Evolutionary conservation across 1,139 yeast species (phyloP), one percentile per base, ranked within the genome.

Genomic region (Blastobotrys ciferrii): DNA sequence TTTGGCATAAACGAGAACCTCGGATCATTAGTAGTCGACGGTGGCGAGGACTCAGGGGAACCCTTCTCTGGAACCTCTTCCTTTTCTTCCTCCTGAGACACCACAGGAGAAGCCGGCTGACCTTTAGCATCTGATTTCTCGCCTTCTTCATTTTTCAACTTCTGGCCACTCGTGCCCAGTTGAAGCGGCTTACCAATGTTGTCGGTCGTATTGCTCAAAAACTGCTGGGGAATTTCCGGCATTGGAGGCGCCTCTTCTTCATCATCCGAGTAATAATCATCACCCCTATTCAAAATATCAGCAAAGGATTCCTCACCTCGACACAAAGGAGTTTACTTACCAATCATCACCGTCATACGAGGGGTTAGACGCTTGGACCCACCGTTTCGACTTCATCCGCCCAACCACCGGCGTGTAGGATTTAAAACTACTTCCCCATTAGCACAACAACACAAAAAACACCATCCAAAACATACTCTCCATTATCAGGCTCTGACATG

Each of bases 371-470:
- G 67, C 64, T 40, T 60, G 63, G 6, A 66, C 70, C 72, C 72
- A 68, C 14, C 72, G 63, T 52, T 62, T 63, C 42, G 72, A 68
- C 53, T 68, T 69, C 54, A 64, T 65, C 12, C 72, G 64, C 14
- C 65, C 65, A 12, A 67, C 70, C 4, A 53, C 60, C 9, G 67
- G 63, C 17, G 59, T 55, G 46, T 59, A 64, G 37, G 60, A 52
- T 44, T 57, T 47, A 41, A 54, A 49, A 31, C 55, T 56, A 35
- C 42, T 1, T 14, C 23, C 17, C 12, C 11, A n/a, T 36, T 36
- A 36, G 40, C 28, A 19, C 12, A 36, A 19, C 4, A 36, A 3
- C 9, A 15, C 17, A 13, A 18, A 36, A 6, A 18, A 4, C 12
- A 36, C 13, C 25, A 9, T 18, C 6, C 5, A 15, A 36, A 9